These are phyloP conservation scores for Alternaria sp. DNA, from an alignment of 2,329 filamentous ascomycete species.

Conservation along the genomic window DNA sequence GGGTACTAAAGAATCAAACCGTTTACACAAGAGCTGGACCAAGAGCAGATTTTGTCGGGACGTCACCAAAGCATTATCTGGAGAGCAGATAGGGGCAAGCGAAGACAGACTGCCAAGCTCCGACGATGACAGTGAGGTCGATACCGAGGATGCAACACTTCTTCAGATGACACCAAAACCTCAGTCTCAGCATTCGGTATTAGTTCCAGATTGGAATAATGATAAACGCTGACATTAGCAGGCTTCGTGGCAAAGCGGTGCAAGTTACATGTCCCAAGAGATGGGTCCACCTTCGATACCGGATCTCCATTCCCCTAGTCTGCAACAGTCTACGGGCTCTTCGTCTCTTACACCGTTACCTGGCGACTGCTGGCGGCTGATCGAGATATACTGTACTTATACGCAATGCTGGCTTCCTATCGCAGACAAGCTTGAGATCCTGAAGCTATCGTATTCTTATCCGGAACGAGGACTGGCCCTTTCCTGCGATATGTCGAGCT, in stretches of 20 bases:
- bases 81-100: slow-evolving; percentile 30
- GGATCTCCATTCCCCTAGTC: slow-evolving; percentile 25
- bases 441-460: slow-evolving; percentile 64
- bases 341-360: slow-evolving; percentile 51
- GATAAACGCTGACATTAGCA: slow-evolving; percentile 4
- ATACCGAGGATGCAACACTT: slow-evolving; percentile 20
- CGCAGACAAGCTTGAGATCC: slow-evolving; percentile 69
- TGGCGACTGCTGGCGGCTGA: slow-evolving; percentile 66
- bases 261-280: slow-evolving; percentile 1
- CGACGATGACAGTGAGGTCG: slow-evolving; percentile 35
- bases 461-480: slow-evolving; percentile 53
- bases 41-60: slow-evolving; percentile 68
- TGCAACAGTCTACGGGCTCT: slow-evolving; percentile 1
- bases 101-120: slow-evolving; percentile 26
- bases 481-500: slow-evolving; percentile 33
- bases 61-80: slow-evolving; percentile 68
- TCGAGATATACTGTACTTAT: slow-evolving; percentile 69
- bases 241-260: slow-evolving; percentile 6
- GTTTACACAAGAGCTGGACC: slow-evolving; percentile 68
- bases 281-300: background rate
- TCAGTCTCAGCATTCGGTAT: slow-evolving; percentile 18
- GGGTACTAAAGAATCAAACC: slow-evolving; percentile 61
- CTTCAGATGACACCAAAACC: slow-evolving; percentile 10
- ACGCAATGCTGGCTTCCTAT: slow-evolving; percentile 81
- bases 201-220: background rate